A percentile compares a stretch with the other conserved stretches of the same genome.
phyloP scores from a whole-genome alignment of 306 rosid species.

The Dalbergia cochinchinensis region DNA sequence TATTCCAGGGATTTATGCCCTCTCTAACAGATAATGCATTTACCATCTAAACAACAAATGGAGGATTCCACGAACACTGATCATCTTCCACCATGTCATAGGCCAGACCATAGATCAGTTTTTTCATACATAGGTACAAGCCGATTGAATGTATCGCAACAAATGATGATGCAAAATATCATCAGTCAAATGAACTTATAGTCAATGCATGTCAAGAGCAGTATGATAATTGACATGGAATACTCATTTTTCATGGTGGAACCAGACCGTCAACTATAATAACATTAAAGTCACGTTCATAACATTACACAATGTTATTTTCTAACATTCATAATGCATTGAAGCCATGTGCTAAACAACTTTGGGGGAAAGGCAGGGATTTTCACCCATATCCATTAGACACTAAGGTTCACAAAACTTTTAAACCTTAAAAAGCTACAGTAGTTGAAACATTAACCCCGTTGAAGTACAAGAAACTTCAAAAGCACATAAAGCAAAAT shows the following conservation, averaged over 20 bases:
- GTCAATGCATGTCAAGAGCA: background rate
- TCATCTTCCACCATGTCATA: background rate
- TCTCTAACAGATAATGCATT: background rate
- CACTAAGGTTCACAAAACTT: slow-evolving; percentile 10
- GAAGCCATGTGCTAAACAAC: background rate
- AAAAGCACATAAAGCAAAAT: slow-evolving; percentile 3
- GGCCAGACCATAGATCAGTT: background rate
- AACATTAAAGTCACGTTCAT: background rate
- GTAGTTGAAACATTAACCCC: background rate
- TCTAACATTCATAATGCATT: background rate
- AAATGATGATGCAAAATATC: background rate
- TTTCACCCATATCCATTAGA: slow-evolving; percentile 22
- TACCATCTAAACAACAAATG: background rate
- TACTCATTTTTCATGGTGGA: background rate
- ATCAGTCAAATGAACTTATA: background rate
- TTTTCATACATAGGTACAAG: background rate
- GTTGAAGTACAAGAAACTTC: slow-evolving; percentile 4
- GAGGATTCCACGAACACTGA: background rate
- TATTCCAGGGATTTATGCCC: background rate
- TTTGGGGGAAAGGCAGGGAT: background rate
- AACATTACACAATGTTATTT: background rate
- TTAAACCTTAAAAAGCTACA: slow-evolving; percentile 8
- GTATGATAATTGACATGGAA: background rate
- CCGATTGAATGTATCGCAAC: background rate
- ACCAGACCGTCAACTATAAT: background rate